Evolutionary conservation across 768 basidiomycete genomes (phyloP).

Genomic region (Pleurotus tuber-regium): DNA sequence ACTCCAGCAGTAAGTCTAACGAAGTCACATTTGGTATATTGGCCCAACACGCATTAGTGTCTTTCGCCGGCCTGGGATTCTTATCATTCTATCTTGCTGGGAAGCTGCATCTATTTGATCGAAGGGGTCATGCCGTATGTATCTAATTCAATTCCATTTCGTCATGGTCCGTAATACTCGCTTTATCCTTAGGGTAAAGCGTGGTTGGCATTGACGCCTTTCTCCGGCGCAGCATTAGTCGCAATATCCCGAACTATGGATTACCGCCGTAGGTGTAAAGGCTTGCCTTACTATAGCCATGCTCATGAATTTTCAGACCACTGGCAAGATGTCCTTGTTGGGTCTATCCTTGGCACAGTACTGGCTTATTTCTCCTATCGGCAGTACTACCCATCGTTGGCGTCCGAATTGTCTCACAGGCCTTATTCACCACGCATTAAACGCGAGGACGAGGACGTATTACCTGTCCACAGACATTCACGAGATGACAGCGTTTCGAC

Average conservation of each 20-base stretch:
- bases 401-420: constrained; percentile 58
- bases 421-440: constrained; percentile 69
- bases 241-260: constrained; percentile 92
- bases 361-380: constrained; percentile 77
- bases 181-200: constrained; percentile 55
- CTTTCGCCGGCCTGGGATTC: constrained; percentile 92
- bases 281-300: background rate
- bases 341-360: constrained; percentile 68
- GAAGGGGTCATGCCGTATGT: constrained; percentile 66
- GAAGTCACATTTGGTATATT: constrained; percentile 5
- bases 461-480: constrained; percentile 36
- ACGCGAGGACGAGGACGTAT: constrained; percentile 36
- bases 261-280: constrained; percentile 63
- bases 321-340: constrained; percentile 88
- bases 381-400: constrained; percentile 81
- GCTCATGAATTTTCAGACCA: constrained; percentile 53
- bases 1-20: constrained; percentile 71
- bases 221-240: constrained; percentile 73
- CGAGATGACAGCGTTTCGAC: constrained; percentile 16
- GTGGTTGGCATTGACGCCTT: constrained; percentile 79
- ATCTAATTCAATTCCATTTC: background rate
- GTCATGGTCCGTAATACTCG: constrained; percentile 1
- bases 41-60: constrained; percentile 47
- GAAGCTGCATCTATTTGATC: constrained; percentile 89
- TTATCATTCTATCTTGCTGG: constrained; percentile 87